Evolutionary conservation across 441 rosid species (phyloP).

Genomic region (Pelargonium myrrhifolium): DNA sequence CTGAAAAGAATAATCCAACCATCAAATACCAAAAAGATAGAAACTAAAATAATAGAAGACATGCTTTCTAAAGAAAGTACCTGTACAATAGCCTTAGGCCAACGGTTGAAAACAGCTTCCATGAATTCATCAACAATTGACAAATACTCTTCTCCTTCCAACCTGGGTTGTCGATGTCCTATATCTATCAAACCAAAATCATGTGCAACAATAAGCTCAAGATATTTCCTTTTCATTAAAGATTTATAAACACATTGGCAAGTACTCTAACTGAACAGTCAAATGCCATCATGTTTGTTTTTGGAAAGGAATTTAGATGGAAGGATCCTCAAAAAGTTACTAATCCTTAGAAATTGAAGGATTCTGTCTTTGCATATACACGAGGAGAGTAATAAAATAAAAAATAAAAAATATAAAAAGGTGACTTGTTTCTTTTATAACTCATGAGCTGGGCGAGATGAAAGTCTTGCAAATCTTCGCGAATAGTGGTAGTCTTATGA

Average conservation of each 20-base stretch:
- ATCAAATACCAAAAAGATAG: slow-evolving; percentile 22
- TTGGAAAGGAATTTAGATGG: not conserved
- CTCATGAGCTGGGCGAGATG: too few species aligned
- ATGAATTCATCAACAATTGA: slow-evolving; percentile 82
- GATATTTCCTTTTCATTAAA: slow-evolving; percentile 6
- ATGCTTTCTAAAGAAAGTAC: slow-evolving; percentile 27
- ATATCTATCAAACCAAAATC: slow-evolving; percentile 44
- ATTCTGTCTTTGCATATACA: too few species aligned
- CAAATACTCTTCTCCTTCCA: slow-evolving; percentile 91
- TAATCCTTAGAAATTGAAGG: too few species aligned
- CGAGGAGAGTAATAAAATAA: too few species aligned
- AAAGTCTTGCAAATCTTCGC: too few species aligned
- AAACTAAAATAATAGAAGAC: slow-evolving; percentile 16
- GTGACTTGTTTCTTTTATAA: too few species aligned
- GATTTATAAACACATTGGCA: slow-evolving; percentile 14
- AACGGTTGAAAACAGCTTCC: slow-evolving; percentile 85
- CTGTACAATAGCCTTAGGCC: slow-evolving; percentile 96
- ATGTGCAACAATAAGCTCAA: slow-evolving; percentile 21
- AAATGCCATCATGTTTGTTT: not conserved
- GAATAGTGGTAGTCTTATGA: too few species aligned
- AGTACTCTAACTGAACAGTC: slow-evolving; percentile 11
- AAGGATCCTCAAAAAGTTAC: too few species aligned
- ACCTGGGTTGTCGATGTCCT: slow-evolving; percentile 78
- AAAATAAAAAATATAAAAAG: too few species aligned
- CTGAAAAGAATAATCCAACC: slow-evolving; percentile 33